Evolutionary conservation across 805 yeast species (phyloP), one percentile per base, ranked within the genome.

Genomic region (Jamesozyma lodderae): DNA sequence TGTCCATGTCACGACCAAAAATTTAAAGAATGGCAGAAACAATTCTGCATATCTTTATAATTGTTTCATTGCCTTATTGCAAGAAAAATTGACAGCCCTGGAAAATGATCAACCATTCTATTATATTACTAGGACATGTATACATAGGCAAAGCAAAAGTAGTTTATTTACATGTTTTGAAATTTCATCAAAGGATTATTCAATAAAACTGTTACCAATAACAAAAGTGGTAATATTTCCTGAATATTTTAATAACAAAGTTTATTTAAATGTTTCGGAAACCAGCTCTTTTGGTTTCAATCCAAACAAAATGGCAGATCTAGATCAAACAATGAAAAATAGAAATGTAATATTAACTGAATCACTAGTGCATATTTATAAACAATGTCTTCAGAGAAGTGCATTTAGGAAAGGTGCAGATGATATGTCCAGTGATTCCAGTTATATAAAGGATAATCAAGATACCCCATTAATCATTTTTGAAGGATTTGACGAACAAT

Each of bases 131-230:
- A 44, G 48, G 32, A 33, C 50, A 2, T 37, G 43, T 17, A 21
- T 51, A 14, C 44, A 50, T 33, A 44, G 41, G 20, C 41, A 42
- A 18, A 46, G 47, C 20, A 41, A 41, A 45, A 46, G 51, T 11
- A 48, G 51, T 41, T 31, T 50, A 2, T 50, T 48, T 34, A 43
- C 49, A 17, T 48, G 53, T 33, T 46, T 49, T 22, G 43, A 49
- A 30, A 26, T 49, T 13, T 36, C 38, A 17, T 37, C 46, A 3
- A 26, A 18, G 6, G 40, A 43, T 23, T 26, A 39, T 26, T 31
- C 46, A 10, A 33, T 49, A 2, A 41, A 35, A 20, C 17, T 41
- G 9, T 26, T 37, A 6, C 28, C 37, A 4, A 30, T 47, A 8
- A 51, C 55, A n/a, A 42, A 41, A 32, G 40, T 43, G 6, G 35